phyloP scores from a whole-genome alignment of 2,329 filamentous ascomycete species.

The Coleophoma eucalyptorum region DNA sequence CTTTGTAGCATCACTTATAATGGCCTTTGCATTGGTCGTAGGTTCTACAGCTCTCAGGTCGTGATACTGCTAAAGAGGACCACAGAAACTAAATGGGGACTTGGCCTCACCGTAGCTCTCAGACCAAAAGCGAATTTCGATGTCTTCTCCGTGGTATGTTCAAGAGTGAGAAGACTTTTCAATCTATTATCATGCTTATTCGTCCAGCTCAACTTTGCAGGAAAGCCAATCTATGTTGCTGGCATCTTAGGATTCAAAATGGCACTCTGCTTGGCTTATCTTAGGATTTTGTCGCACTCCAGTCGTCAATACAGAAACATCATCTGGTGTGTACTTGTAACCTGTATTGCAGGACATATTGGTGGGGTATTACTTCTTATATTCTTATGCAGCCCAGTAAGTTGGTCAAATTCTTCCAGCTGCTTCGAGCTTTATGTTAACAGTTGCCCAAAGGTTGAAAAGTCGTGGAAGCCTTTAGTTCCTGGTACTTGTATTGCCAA shows the following conservation, averaged over 20 bases:
- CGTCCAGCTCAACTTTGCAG: slow-evolving; percentile 43
- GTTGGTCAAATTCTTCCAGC: background rate
- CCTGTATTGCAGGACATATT: background rate
- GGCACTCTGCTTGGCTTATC: slow-evolving; percentile 48
- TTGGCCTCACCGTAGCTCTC: background rate
- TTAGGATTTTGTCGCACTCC: slow-evolving; percentile 46
- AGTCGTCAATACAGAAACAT: slow-evolving; percentile 36
- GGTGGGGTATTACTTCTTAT: background rate
- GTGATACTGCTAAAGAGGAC: background rate
- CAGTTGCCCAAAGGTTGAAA: background rate
- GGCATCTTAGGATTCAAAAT: slow-evolving; percentile 55
- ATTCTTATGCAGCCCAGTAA: background rate
- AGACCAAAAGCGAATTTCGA: background rate
- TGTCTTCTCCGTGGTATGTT: background rate
- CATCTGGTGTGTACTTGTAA: background rate
- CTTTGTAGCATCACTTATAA: slow-evolving; percentile 37
- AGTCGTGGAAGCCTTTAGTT: background rate
- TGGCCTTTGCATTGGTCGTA: slow-evolving; percentile 45
- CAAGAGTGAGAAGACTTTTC: background rate
- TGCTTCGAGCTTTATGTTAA: background rate
- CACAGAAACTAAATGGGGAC: slow-evolving; percentile 1
- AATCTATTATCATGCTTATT: background rate
- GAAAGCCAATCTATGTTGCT: slow-evolving; percentile 49
- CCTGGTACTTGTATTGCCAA: background rate
- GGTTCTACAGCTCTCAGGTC: slow-evolving; percentile 22